Base-by-base conservation (phyloP, 139 green algal genomes). In the Closterium sp. region DNA sequence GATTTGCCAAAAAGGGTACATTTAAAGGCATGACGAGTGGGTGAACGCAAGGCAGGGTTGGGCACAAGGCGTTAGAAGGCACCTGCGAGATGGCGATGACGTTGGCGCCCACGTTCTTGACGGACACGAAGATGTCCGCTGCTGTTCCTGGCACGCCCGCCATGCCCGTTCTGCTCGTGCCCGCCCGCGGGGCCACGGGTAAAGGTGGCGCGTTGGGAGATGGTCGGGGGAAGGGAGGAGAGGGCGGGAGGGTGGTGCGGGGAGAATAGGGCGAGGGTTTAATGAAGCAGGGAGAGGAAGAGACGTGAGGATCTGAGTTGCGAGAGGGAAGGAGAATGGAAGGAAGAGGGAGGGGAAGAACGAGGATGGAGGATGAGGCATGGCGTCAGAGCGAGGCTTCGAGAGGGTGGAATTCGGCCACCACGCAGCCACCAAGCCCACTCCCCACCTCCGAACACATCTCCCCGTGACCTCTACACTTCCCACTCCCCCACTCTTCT, bases 11-110 rank as follows among this genome's bases (percentile, higher is more conserved):
- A 38, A 38, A 4, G 32, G 32, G 32, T 38, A 4, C 4, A 4
- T 38, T 7, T 38, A 2, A 38, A 38, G 32, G 32, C 32, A 7
- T 38, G 32, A 6, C 38, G 38, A 45, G 38, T 45, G 38, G 38
- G 38, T 45, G 10, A 6, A 6, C 38, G 10, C 50, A 73, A 27
- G 17, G 50, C 50, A 73, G 10, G 13, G 42, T 7, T 5, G 2
- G 50, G 45, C 45, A 91, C 88, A 22, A 91, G 70, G 42, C 30
- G 4, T 31, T 2, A 7, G 32, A 31, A 42, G 1, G 29, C 22
- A 91, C 89, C 95, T 99, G 97, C 85, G 96, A 98, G 95, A 99
- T 99, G 97, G 99, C 99, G 96, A 99, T 98, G 85, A 99, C 98
- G 95, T 99, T 99, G 91, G 98, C 96, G 88, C 92, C 94, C 9